These are phyloP conservation scores for Oryza rufipogon DNA, from an alignment of 176 grass and related monocot species.

Conservation along the genomic window DNA sequence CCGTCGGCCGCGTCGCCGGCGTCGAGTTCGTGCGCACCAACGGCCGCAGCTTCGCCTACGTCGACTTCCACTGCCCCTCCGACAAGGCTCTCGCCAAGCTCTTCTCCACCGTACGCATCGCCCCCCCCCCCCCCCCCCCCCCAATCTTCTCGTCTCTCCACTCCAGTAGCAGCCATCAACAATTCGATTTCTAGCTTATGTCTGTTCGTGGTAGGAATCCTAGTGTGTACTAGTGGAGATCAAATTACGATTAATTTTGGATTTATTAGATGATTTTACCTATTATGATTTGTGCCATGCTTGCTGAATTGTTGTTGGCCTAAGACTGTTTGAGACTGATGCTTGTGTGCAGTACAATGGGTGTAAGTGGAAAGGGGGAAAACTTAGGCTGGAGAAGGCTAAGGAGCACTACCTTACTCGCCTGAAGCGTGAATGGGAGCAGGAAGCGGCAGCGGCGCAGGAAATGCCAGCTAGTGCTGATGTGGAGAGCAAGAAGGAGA, in stretches of 20 bases:
- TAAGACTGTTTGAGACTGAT: not conserved
- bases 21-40: slow-evolving; percentile 72
- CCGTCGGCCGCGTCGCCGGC: slow-evolving; percentile 54
- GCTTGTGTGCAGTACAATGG: slow-evolving; percentile 79
- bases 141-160: not conserved
- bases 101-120: slow-evolving; percentile 65
- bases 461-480: slow-evolving; percentile 25
- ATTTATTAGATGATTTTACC: not conserved
- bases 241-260: not conserved
- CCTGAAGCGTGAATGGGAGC: slow-evolving; percentile 77
- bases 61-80: slow-evolving; percentile 79
- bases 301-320: not conserved
- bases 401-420: slow-evolving; percentile 85
- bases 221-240: not conserved
- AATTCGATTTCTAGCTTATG: not conserved
- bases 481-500: slow-evolving; percentile 40
- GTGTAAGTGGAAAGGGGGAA: slow-evolving; percentile 96
- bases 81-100: slow-evolving; percentile 78
- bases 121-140: not conserved
- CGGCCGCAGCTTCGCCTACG: slow-evolving; percentile 77
- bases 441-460: slow-evolving; percentile 42
- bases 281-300: not conserved
- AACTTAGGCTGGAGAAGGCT: slow-evolving; percentile 80
- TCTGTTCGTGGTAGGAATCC: not conserved
- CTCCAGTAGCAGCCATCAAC: not conserved